Conservation (phyloP, 257 asterid genomes). For the Anisodus acutangulus region DNA sequence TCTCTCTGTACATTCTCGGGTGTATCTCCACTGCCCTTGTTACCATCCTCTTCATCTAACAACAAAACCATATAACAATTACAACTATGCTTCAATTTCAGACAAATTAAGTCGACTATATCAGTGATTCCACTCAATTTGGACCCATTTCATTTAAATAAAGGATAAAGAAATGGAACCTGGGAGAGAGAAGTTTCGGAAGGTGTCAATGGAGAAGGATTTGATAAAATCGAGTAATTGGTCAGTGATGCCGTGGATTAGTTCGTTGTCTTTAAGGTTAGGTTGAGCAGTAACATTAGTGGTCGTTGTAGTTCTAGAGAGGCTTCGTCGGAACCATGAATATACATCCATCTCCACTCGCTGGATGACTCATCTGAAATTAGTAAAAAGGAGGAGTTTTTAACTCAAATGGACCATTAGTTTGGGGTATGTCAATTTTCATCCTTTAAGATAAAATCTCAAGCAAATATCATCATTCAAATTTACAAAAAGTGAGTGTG, state of each 20-base stretch:
- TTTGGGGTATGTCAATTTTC: too few relatives aligned
- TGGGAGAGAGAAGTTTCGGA: slow-evolving; percentile 60
- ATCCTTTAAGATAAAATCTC: too few relatives aligned
- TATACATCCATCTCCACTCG: slow-evolving; percentile 52
- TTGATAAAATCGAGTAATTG: slow-evolving; percentile 65
- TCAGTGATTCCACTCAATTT: too few relatives aligned
- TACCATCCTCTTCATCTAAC: slow-evolving; percentile 55
- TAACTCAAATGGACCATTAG: too few relatives aligned
- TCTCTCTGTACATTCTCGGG: slow-evolving; percentile 56
- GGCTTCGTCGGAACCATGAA: slow-evolving; percentile 73
- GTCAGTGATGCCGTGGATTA: slow-evolving; percentile 66
- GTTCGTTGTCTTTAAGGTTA: slow-evolving; percentile 30
- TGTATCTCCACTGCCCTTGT: slow-evolving; percentile 37
- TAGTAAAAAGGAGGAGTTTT: too few relatives aligned
- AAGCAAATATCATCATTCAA: too few relatives aligned
- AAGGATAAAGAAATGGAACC: slow-evolving; percentile 41
- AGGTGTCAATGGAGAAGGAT: slow-evolving; percentile 74
- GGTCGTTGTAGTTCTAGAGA: slow-evolving; percentile 46
- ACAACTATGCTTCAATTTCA: not conserved
- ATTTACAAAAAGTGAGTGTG: too few relatives aligned
- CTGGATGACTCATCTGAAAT: too few relatives aligned
- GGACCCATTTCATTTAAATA: not conserved
- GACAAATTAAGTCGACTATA: not conserved
- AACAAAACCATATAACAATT: slow-evolving; percentile 12
- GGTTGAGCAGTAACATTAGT: not conserved